Evolutionary conservation across 306 rosid species (phyloP).

Genomic region (Acmispon strigosus): DNA sequence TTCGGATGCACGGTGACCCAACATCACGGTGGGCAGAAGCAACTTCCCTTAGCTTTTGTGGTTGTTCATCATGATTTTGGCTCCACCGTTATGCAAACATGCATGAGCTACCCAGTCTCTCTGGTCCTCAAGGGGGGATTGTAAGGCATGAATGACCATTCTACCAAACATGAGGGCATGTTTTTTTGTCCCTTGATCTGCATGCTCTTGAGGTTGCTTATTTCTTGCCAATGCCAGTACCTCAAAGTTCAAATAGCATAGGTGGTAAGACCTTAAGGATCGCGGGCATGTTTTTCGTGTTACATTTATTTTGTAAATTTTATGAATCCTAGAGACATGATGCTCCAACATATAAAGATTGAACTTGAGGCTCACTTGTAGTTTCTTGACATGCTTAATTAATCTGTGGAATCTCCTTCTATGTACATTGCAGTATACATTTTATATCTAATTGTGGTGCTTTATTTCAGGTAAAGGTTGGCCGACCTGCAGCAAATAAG

Average conservation of each 20-base stretch:
- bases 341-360: background rate
- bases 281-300: background rate
- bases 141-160: background rate
- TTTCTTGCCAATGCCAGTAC: background rate
- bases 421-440: background rate
- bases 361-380: background rate
- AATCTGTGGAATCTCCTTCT: slow-evolving; percentile 1
- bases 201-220: background rate
- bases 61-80: too few species aligned
- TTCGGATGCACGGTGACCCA: too few species aligned
- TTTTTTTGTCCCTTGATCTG: slow-evolving; percentile 10
- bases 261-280: background rate
- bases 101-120: too few species aligned
- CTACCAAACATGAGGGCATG: background rate
- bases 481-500: slow-evolving; percentile 15
- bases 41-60: too few species aligned
- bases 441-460: slow-evolving; percentile 1
- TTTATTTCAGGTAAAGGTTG: slow-evolving; percentile 35
- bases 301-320: background rate
- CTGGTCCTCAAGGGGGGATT: too few species aligned
- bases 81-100: too few species aligned
- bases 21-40: too few species aligned
- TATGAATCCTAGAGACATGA: background rate
- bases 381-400: slow-evolving; percentile 8
- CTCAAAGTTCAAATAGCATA: background rate